These are phyloP conservation scores for Elymus sibiricus DNA, from an alignment of 176 grass and related monocot genomes.

Conservation along the genomic window DNA sequence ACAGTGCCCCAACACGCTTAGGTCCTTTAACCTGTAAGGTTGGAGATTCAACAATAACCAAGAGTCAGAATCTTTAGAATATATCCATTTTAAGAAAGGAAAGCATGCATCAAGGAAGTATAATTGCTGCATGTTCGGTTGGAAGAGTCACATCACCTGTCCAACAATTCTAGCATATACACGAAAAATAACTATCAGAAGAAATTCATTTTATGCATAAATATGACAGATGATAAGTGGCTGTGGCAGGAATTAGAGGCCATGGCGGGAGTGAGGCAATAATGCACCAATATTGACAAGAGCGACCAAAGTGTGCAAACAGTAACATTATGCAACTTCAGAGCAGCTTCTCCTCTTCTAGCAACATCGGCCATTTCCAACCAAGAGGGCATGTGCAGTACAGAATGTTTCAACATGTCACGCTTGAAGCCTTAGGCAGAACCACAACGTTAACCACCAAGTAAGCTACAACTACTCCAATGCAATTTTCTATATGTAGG, in stretches of 20 bases:
- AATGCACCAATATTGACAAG: neutral
- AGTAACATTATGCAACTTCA: neutral
- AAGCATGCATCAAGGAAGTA: neutral
- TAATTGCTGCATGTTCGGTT: neutral
- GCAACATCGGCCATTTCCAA: neutral
- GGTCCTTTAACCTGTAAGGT: slow-evolving; percentile 84
- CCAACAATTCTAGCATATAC: neutral
- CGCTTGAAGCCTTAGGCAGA: neutral
- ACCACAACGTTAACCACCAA: neutral
- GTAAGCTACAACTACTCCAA: neutral
- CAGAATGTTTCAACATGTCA: neutral
- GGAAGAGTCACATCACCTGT: neutral
- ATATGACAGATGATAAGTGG: slow-evolving; percentile 1
- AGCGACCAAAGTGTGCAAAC: neutral
- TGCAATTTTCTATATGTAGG: neutral
- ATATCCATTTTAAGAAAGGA: neutral
- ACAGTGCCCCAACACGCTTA: slow-evolving; percentile 88
- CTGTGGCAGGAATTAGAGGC: neutral
- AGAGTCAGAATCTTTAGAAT: slow-evolving; percentile 9
- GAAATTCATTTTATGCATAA: neutral
- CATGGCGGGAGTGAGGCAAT: neutral
- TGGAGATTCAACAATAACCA: neutral
- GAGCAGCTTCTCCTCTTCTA: neutral
- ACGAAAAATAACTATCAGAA: slow-evolving; percentile 11
- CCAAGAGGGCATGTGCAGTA: neutral